These are phyloP conservation scores for Cordyceps fumosorosea DNA, from an alignment of 2,329 filamentous ascomycete species.

Conservation along the genomic window DNA sequence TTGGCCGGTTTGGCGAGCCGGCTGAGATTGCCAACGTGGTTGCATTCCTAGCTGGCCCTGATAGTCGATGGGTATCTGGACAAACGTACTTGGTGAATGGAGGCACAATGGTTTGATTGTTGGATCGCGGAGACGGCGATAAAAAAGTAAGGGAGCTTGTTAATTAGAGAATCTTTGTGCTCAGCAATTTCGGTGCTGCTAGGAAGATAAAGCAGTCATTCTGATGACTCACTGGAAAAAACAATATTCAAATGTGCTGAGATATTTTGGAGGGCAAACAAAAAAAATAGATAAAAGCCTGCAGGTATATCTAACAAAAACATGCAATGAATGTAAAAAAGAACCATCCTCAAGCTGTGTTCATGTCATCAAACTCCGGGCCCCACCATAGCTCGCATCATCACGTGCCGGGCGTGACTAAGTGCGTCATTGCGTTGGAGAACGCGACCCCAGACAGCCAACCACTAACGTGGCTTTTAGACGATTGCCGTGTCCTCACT, in stretches of 20 bases:
- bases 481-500: constrained; percentile 1
- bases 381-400: neutral
- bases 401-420: constrained; percentile 12
- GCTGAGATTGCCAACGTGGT: constrained; percentile 18
- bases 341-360: neutral
- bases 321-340: too few species aligned
- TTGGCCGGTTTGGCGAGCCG: constrained; percentile 17
- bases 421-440: constrained; percentile 13
- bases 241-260: too few species aligned
- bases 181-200: too few species aligned
- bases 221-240: too few species aligned
- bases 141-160: too few species aligned
- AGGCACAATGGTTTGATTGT: constrained; percentile 7
- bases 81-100: constrained; percentile 19
- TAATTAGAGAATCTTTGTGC: too few species aligned
- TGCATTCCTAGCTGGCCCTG: constrained; percentile 16
- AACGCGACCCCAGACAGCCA: neutral
- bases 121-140: too few species aligned
- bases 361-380: neutral
- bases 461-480: constrained; percentile 12
- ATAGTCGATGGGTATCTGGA: constrained; percentile 18
- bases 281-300: too few species aligned
- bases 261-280: too few species aligned
- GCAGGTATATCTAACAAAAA: too few species aligned
- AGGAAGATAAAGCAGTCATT: too few species aligned